Conservation (phyloP, 2,329 filamentous ascomycete species). For the Emericellopsis cladophorae region DNA sequence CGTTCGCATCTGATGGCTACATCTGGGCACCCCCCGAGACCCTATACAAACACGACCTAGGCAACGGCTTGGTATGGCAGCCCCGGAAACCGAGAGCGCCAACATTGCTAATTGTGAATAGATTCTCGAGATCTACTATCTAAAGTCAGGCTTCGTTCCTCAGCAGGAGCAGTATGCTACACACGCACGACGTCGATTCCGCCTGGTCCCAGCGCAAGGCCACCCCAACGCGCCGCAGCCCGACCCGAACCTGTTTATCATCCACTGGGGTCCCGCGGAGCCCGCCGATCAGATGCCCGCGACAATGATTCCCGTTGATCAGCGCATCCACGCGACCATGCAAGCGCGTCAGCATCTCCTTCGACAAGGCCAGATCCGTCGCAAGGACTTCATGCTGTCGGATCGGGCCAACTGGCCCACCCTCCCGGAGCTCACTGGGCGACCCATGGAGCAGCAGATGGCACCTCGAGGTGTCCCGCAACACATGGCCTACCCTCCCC, state of each 20-base stretch:
- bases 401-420: constrained; percentile 86
- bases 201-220: constrained; percentile 61
- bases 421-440: constrained; percentile 44
- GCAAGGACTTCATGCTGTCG: constrained; percentile 89
- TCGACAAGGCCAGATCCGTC: constrained; percentile 66
- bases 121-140: constrained; percentile 81
- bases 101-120: constrained; percentile 18
- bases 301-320: constrained; percentile 50
- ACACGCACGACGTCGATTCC: constrained; percentile 76
- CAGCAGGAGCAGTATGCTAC: constrained; percentile 62
- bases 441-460: constrained; percentile 37
- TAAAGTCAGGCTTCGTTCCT: constrained; percentile 68
- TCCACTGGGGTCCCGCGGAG: constrained; percentile 76
- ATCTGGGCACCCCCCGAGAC: constrained; percentile 79
- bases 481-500: constrained; percentile 49
- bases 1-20: constrained; percentile 84
- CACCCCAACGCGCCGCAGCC: constrained; percentile 57
- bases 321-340: constrained; percentile 47
- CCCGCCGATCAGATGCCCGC: constrained; percentile 60
- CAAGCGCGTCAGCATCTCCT: constrained; percentile 52
- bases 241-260: constrained; percentile 78
- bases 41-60: constrained; percentile 59
- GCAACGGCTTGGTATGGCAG: constrained; percentile 41
- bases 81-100: background rate
- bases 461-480: constrained; percentile 39